Evolutionary conservation across 306 rosid species (phyloP).

Genomic region (Prosopis cineraria): DNA sequence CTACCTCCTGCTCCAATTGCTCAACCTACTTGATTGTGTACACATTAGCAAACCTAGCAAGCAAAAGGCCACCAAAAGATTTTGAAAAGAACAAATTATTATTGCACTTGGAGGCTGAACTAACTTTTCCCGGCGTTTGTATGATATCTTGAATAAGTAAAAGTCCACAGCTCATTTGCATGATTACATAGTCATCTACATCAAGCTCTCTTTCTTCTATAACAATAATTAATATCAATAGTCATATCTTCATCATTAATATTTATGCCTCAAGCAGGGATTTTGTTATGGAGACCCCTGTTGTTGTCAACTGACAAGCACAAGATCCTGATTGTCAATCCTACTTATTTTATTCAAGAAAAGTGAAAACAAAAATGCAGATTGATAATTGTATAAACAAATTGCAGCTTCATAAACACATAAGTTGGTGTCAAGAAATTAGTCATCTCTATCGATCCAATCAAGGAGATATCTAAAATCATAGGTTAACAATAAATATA

Average conservation of each 20-base stretch:
- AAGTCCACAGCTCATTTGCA: neutral
- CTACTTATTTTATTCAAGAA: neutral
- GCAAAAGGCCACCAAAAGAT: conserved; percentile 14
- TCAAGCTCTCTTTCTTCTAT: neutral
- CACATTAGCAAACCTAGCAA: conserved; percentile 31
- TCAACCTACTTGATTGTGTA: conserved; percentile 60
- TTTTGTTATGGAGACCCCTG: neutral
- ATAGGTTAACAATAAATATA: neutral
- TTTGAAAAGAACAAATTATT: conserved; percentile 14
- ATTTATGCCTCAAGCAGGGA: neutral
- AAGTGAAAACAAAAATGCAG: neutral
- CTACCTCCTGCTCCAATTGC: conserved; percentile 81
- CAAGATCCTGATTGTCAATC: too few species aligned
- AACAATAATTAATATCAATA: neutral
- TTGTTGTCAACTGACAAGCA: too few species aligned
- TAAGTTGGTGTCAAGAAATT: neutral
- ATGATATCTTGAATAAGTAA: conserved; percentile 15
- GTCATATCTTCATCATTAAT: neutral
- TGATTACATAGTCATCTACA: conserved; percentile 12
- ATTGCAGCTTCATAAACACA: neutral
- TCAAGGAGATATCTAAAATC: neutral
- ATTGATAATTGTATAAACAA: too few species aligned
- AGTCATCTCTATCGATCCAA: neutral
- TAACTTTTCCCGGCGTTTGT: conserved; percentile 22
- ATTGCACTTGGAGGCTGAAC: conserved; percentile 24